Conservation (phyloP, 2,329 filamentous ascomycete species). For the Camillea tinctor region DNA sequence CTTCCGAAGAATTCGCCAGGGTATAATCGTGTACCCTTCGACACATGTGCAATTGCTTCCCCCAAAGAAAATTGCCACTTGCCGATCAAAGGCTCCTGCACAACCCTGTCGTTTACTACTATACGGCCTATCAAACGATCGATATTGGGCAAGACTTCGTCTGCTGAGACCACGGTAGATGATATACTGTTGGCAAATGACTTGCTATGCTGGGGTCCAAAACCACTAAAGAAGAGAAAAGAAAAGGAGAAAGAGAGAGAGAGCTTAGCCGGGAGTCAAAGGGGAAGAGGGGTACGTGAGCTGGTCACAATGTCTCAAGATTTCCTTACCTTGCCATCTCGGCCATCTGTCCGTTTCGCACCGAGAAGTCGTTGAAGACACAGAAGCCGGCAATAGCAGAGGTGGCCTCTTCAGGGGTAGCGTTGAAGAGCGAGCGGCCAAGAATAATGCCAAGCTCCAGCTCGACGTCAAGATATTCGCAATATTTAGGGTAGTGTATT, state of each 20-base stretch:
- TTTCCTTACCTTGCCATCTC: constrained; percentile 24
- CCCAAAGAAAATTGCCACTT: constrained; percentile 25
- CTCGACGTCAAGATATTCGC: constrained; percentile 27
- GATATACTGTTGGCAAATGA: constrained; percentile 29
- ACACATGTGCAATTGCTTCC: constrained; percentile 25
- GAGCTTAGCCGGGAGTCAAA: neutral
- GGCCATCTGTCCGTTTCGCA: constrained; percentile 23
- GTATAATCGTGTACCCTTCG: constrained; percentile 23
- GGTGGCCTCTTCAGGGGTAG: constrained; percentile 23
- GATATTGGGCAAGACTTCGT: constrained; percentile 20
- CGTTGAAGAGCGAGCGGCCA: constrained; percentile 23
- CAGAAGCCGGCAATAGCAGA: constrained; percentile 28
- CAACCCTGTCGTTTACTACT: constrained; percentile 20
- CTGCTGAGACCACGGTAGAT: constrained; percentile 22
- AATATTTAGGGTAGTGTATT: constrained; percentile 20
- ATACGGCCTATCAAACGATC: constrained; percentile 21
- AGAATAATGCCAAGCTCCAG: constrained; percentile 27
- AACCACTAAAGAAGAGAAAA: constrained; percentile 13
- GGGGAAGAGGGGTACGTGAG: neutral
- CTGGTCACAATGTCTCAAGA: neutral
- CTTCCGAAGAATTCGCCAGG: constrained; percentile 29
- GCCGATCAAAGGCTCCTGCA: constrained; percentile 17
- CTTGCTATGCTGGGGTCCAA: constrained; percentile 29
- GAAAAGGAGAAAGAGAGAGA: neutral
- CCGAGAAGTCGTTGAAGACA: constrained; percentile 30